A percentile compares a stretch with the other conserved stretches of the same genome.
These are phyloP conservation scores for Diaporthe sp. DNA, from an alignment of 2,329 filamentous ascomycete species.

Conservation along the genomic window DNA sequence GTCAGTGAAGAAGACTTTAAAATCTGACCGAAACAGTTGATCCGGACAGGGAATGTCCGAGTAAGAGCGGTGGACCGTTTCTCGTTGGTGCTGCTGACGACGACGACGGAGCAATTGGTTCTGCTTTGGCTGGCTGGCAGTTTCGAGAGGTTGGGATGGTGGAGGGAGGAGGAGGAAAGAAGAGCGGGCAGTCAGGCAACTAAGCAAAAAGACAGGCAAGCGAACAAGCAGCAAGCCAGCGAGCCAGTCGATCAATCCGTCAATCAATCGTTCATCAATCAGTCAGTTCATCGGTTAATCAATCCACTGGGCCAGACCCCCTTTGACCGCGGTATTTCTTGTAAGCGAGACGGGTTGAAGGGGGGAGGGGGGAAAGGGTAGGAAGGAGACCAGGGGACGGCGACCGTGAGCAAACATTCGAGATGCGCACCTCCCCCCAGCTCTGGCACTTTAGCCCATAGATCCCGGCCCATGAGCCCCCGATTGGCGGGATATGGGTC, in stretches of 20 bases:
- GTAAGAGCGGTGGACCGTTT: background rate
- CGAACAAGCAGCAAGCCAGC: background rate
- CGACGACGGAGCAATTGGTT: background rate
- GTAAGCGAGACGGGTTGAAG: slow-evolving; percentile 13
- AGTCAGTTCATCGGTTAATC: slow-evolving; percentile 14
- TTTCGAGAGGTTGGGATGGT: background rate
- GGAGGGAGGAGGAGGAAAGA: background rate
- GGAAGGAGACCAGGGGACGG: background rate
- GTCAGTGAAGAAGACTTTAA: slow-evolving; percentile 32
- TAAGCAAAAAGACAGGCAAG: background rate
- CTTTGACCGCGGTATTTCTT: slow-evolving; percentile 17
- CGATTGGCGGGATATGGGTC: slow-evolving; percentile 23
- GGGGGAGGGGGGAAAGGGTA: background rate
- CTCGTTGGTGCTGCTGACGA: background rate
- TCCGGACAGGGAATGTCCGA: background rate
- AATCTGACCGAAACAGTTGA: slow-evolving; percentile 18
- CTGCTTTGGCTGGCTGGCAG: background rate
- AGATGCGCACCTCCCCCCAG: slow-evolving; percentile 8
- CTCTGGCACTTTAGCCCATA: background rate
- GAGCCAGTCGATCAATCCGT: background rate
- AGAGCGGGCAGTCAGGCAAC: background rate
- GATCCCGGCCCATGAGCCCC: slow-evolving; percentile 24
- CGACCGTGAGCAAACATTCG: slow-evolving; percentile 2
- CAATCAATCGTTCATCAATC: slow-evolving; percentile 23
- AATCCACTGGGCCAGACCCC: slow-evolving; percentile 23